phyloP scores from a whole-genome alignment of 2,329 filamentous ascomycete species.

The Aspergillus sergii region DNA sequence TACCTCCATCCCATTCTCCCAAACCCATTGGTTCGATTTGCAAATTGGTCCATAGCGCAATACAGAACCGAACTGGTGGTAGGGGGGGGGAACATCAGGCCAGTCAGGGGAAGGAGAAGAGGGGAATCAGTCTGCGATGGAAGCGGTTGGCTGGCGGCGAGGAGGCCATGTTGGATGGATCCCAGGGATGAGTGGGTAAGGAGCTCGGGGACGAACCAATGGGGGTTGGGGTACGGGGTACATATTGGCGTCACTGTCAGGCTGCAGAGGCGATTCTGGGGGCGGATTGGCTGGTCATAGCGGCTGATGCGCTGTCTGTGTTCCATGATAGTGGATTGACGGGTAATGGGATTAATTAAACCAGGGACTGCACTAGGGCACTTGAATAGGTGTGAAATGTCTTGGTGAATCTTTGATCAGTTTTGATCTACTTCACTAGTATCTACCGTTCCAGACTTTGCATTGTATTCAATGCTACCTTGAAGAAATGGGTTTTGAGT shows the following conservation, averaged over 20 bases:
- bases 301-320: conserved; percentile 20
- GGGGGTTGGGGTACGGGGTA: not conserved
- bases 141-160: conserved; percentile 21
- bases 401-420: not conserved
- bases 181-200: conserved; percentile 1
- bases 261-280: conserved; percentile 10
- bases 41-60: not conserved
- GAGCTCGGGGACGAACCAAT: conserved; percentile 9
- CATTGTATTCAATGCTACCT: too few relatives aligned
- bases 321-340: conserved; percentile 1
- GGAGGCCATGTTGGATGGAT: conserved; percentile 26
- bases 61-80: not conserved
- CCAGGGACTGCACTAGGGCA: not conserved
- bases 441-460: not conserved
- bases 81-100: not conserved
- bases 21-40: not conserved
- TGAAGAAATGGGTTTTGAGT: too few relatives aligned
- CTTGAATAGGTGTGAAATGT: not conserved
- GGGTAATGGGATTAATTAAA: not conserved
- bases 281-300: conserved; percentile 17
- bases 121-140: conserved; percentile 17
- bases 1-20: not conserved
- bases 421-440: not conserved
- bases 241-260: conserved; percentile 2
- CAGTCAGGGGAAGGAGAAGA: conserved; percentile 13